A percentile compares a stretch with the other conserved stretches of the same genome.
Conservation (phyloP, 768 basidiomycete species). For the Mrakia blollopis region DNA sequence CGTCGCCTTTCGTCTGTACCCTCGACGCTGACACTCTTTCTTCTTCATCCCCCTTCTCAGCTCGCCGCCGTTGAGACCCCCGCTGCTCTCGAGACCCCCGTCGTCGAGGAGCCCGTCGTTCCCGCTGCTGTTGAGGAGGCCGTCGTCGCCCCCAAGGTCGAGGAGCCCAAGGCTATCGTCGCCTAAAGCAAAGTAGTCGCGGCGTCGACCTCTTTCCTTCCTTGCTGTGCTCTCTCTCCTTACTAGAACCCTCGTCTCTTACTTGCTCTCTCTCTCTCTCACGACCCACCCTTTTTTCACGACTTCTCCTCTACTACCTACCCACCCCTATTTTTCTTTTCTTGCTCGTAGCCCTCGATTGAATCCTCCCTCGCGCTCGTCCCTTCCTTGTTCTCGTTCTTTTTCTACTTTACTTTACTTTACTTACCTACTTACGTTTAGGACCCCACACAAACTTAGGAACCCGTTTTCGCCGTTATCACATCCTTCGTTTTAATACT, state of each 20-base stretch:
- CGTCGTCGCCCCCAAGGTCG: conserved; percentile 13
- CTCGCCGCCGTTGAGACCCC: conserved; percentile 22
- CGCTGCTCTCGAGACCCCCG: conserved; percentile 14
- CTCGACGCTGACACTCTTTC: neutral
- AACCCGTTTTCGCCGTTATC: no score
- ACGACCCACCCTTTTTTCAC: neutral
- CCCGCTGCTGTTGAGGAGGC: conserved; percentile 9
- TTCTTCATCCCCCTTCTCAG: neutral
- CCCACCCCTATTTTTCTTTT: neutral
- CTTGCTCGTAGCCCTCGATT: no score
- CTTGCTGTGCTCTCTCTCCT: neutral
- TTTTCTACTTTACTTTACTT: no score
- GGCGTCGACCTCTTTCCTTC: neutral
- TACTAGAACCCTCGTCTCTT: neutral
- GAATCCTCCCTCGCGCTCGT: no score
- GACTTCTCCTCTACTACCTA: neutral
- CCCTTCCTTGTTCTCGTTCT: no score
- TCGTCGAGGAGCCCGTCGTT: conserved; percentile 7
- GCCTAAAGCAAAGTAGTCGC: no score
- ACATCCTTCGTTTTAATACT: no score
- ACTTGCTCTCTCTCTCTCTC: neutral
- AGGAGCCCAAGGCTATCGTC: conserved; percentile 14
- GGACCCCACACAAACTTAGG: no score
- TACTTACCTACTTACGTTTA: no score
- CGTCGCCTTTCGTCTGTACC: no score